These are phyloP conservation scores for Tulasnella calospora DNA, from an alignment of 768 basidiomycete genomes.

Conservation along the genomic window DNA sequence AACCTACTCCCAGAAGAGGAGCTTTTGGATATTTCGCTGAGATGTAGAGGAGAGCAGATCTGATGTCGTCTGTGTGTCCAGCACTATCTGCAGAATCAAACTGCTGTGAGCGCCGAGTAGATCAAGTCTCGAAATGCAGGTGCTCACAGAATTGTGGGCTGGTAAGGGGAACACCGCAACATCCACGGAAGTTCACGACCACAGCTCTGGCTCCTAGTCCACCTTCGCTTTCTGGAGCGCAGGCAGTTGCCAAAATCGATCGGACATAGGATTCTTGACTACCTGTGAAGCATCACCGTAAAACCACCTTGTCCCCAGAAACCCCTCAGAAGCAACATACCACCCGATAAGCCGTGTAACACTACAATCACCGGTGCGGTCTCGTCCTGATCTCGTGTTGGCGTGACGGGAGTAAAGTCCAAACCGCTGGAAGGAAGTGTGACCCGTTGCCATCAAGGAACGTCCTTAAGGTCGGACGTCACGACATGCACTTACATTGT, in stretches of 20 bases:
- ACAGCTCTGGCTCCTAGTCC: slow-evolving; percentile 87
- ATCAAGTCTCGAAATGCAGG: slow-evolving; percentile 41
- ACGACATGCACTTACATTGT: slow-evolving; percentile 32
- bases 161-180: slow-evolving; percentile 81
- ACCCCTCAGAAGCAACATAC: slow-evolving; percentile 29
- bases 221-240: slow-evolving; percentile 64
- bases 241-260: slow-evolving; percentile 69
- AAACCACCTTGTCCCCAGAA: neutral
- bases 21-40: slow-evolving; percentile 68
- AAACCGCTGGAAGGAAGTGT: slow-evolving; percentile 60
- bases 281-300: slow-evolving; percentile 44
- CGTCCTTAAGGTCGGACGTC: slow-evolving; percentile 43
- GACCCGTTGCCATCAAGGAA: slow-evolving; percentile 58
- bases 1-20: slow-evolving; percentile 80
- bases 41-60: slow-evolving; percentile 74
- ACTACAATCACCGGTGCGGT: slow-evolving; percentile 43
- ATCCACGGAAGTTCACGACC: slow-evolving; percentile 90
- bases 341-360: slow-evolving; percentile 47
- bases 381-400: slow-evolving; percentile 35
- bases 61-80: slow-evolving; percentile 86
- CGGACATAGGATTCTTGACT: slow-evolving; percentile 89
- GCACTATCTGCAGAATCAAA: slow-evolving; percentile 63
- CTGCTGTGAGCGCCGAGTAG: neutral
- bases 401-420: slow-evolving; percentile 35
- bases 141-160: slow-evolving; percentile 58